Conservation (phyloP, 2,329 filamentous ascomycete species). For the Fusarium temperatum region DNA sequence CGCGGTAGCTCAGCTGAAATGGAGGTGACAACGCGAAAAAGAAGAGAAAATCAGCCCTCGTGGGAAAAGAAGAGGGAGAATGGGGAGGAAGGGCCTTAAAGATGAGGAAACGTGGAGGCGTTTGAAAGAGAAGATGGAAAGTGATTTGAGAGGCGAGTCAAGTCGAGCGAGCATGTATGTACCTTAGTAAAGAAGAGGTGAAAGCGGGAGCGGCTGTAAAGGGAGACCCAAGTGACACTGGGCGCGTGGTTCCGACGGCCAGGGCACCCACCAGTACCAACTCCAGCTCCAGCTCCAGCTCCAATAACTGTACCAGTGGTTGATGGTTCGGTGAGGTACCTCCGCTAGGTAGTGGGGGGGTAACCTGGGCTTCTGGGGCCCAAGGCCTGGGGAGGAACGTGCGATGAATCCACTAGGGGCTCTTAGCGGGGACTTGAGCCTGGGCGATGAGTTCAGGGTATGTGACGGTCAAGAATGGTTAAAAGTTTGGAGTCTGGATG, state of each 20-base stretch:
- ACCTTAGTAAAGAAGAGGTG: neutral
- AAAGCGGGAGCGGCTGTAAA: slow-evolving; percentile 6
- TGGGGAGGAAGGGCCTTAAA: neutral
- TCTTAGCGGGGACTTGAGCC: slow-evolving; percentile 18
- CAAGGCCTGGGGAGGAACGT: slow-evolving; percentile 12
- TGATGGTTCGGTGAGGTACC: slow-evolving; percentile 12
- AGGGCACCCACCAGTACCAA: neutral
- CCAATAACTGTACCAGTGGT: neutral
- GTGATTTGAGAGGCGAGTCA: neutral
- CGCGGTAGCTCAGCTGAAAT: neutral
- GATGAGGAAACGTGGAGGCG: slow-evolving; percentile 17
- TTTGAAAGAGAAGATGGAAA: slow-evolving; percentile 17
- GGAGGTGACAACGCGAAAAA: neutral
- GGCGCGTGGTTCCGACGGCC: slow-evolving; percentile 30
- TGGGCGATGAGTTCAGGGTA: slow-evolving; percentile 18
- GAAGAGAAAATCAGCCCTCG: neutral
- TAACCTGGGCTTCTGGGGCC: neutral
- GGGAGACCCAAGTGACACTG: slow-evolving; percentile 29
- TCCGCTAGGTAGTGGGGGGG: slow-evolving; percentile 17
- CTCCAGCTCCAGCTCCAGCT: neutral
- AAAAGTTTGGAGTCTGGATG: neutral
- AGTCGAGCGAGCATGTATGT: neutral
- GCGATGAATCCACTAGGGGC: slow-evolving; percentile 19
- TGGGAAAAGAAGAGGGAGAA: neutral
- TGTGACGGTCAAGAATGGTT: slow-evolving; percentile 17